These are phyloP conservation scores for Pythium biforme DNA, from an alignment of 352 stramenopile genomes.

Conservation along the genomic window DNA sequence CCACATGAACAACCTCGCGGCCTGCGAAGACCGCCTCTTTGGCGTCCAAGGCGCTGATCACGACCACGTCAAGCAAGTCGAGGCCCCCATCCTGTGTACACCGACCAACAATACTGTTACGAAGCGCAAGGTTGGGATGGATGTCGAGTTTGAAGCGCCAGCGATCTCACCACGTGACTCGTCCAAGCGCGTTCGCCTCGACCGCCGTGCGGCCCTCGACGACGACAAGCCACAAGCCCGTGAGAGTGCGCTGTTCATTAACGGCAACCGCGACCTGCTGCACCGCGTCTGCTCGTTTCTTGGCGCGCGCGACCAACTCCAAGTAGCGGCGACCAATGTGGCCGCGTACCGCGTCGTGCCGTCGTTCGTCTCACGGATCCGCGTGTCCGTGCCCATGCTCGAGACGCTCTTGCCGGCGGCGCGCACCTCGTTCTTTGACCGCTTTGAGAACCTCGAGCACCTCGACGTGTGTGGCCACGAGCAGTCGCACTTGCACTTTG, in stretches of 20 bases:
- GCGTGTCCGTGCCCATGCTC: conserved; percentile 12
- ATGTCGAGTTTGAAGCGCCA: background rate
- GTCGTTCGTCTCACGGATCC: conserved; percentile 22
- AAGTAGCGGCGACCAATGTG: conserved; percentile 20
- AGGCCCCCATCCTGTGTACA: background rate
- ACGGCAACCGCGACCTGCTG: conserved; percentile 28
- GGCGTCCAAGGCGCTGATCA: conserved; percentile 7
- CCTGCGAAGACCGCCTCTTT: conserved; percentile 27
- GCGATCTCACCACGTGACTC: background rate
- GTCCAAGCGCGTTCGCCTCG: conserved; percentile 2
- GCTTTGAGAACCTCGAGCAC: conserved; percentile 27
- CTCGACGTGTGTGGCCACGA: conserved; percentile 25
- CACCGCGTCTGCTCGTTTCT: conserved; percentile 31
- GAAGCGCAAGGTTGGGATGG: background rate
- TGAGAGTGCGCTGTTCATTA: conserved; percentile 24
- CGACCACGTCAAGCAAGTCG: background rate
- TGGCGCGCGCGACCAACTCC: conserved; percentile 7
- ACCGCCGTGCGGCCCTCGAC: background rate
- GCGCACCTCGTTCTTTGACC: conserved; percentile 26
- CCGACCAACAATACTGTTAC: background rate
- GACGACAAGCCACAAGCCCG: background rate
- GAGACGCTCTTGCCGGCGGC: conserved; percentile 18
- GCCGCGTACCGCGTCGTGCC: conserved; percentile 19
- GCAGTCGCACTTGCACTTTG: conserved; percentile 22
- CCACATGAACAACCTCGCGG: conserved; percentile 29